These are phyloP conservation scores for Pulveroboletus sp. DNA, from an alignment of 768 basidiomycete species.

Conservation along the genomic window DNA sequence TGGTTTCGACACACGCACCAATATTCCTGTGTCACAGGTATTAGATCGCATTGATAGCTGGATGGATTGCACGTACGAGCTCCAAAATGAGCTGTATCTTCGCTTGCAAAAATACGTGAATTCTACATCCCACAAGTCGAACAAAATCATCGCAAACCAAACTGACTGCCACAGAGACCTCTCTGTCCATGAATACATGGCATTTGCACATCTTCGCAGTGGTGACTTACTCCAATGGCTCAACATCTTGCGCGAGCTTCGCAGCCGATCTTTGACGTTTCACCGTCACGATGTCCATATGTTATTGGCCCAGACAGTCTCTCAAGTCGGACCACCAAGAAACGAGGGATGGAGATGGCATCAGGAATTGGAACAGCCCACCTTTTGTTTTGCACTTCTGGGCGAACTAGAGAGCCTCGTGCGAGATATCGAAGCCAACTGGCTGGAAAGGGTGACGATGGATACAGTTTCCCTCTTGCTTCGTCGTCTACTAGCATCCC, in stretches of 20 bases:
- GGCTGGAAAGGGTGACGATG: constrained; percentile 35
- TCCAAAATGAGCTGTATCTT: constrained; percentile 33
- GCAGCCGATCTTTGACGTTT: constrained; percentile 36
- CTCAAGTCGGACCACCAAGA: constrained; percentile 37
- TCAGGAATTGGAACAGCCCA: constrained; percentile 25
- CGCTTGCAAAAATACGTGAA: constrained; percentile 36
- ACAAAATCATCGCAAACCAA: constrained; percentile 42
- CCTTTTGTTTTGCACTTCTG: constrained; percentile 36
- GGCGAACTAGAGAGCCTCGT: constrained; percentile 33
- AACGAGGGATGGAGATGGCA: constrained; percentile 37
- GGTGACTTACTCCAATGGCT: constrained; percentile 48
- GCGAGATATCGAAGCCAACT: constrained; percentile 35
- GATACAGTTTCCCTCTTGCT: constrained; percentile 32
- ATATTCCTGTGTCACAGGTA: constrained; percentile 11
- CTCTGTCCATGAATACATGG: constrained; percentile 41
- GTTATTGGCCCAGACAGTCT: constrained; percentile 42
- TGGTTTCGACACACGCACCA: constrained; percentile 23
- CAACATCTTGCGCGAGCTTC: constrained; percentile 45
- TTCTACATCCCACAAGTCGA: constrained; percentile 37
- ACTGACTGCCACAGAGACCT: constrained; percentile 38
- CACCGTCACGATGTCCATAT: constrained; percentile 37
- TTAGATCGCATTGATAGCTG: constrained; percentile 14
- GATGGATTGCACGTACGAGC: constrained; percentile 28
- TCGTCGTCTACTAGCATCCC: constrained; percentile 35
- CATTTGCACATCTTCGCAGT: constrained; percentile 44